A percentile compares a stretch with the other conserved stretches of the same genome.
These are phyloP conservation scores for Apiospora phragmitis DNA, from an alignment of 2,329 filamentous ascomycete species.

Conservation along the genomic window DNA sequence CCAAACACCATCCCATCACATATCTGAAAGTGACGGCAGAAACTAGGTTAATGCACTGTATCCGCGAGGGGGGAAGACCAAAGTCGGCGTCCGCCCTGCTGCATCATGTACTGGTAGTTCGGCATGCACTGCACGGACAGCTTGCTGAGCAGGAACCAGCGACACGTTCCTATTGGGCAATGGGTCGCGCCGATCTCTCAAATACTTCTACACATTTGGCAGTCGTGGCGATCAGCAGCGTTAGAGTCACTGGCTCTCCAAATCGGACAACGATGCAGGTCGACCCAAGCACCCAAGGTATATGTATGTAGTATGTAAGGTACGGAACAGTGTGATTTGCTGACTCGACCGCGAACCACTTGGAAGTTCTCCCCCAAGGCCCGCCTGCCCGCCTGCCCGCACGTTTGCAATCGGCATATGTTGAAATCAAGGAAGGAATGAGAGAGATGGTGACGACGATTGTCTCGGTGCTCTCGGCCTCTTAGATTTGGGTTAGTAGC, in stretches of 20 bases:
- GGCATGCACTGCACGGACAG: background rate
- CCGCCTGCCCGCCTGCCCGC: background rate
- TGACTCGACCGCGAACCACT: background rate
- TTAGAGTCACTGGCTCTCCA: background rate
- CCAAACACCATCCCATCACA: background rate
- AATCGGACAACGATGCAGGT: background rate
- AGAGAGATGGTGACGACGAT: background rate
- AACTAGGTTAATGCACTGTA: background rate
- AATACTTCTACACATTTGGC: background rate
- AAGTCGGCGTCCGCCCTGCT: background rate
- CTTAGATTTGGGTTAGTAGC: background rate
- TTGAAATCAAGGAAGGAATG: background rate
- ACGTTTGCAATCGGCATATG: background rate
- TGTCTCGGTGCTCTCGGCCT: constrained; percentile 12
- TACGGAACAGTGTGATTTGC: background rate
- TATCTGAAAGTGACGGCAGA: background rate
- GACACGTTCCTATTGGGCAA: background rate
- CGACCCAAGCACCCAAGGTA: background rate
- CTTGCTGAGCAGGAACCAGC: background rate
- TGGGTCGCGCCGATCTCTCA: background rate
- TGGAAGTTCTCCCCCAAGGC: background rate
- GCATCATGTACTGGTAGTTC: background rate
- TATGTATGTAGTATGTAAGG: no score
- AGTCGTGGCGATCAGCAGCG: constrained; percentile 10
- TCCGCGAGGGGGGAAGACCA: background rate